Conservation (phyloP, 2,329 filamentous ascomycete genomes). For the Periconia digitata region DNA sequence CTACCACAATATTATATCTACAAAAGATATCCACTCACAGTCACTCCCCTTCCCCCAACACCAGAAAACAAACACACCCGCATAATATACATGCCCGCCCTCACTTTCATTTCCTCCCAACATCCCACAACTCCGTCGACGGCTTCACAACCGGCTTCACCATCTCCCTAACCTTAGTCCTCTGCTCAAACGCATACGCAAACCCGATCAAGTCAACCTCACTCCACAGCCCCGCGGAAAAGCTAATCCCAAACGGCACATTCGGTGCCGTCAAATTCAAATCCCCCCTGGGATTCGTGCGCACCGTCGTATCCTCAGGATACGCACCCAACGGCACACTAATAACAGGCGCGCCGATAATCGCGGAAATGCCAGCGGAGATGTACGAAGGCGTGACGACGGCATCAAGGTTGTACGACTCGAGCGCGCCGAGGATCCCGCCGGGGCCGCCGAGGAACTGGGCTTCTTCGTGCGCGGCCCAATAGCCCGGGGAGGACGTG, state of each 20-base stretch:
- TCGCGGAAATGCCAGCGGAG: slow-evolving; percentile 52
- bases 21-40: too few species aligned
- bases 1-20: too few species aligned
- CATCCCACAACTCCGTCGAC: slow-evolving; percentile 50
- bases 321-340: slow-evolving; percentile 65
- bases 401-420: slow-evolving; percentile 60
- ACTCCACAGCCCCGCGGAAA: slow-evolving; percentile 62
- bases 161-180: slow-evolving; percentile 52
- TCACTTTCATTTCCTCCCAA: too few species aligned
- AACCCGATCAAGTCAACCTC: slow-evolving; percentile 65
- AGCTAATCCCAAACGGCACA: slow-evolving; percentile 63
- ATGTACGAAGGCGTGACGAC: slow-evolving; percentile 61
- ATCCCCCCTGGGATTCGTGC: slow-evolving; percentile 50
- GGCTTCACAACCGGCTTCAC: slow-evolving; percentile 54
- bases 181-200: slow-evolving; percentile 70
- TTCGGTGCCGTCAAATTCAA: slow-evolving; percentile 58
- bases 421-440: slow-evolving; percentile 63
- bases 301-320: slow-evolving; percentile 52
- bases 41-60: too few species aligned
- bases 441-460: slow-evolving; percentile 59
- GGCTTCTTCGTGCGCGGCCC: slow-evolving; percentile 57
- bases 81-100: too few species aligned
- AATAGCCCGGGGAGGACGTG: slow-evolving; percentile 60
- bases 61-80: too few species aligned
- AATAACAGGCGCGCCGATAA: slow-evolving; percentile 62